Base-by-base conservation (phyloP, 1,284 basidiomycete genomes). In the Boletus smithii region DNA sequence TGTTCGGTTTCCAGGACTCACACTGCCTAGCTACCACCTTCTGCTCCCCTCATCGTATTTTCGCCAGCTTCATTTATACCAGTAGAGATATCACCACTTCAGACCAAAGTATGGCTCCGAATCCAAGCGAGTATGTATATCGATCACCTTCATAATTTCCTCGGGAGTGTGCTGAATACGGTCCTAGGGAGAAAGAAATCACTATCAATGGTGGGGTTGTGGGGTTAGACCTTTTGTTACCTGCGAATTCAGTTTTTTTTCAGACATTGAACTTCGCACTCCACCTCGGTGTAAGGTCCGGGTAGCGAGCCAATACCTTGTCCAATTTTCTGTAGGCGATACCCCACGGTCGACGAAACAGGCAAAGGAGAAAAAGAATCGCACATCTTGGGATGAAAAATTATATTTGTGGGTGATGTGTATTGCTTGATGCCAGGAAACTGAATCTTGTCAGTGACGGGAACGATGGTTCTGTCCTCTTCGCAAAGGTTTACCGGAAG, bases 321-420 rank as follows among this genome's bases (percentile, higher is more conserved):
- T 60, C 17, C 43, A 26, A 32, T 31, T 59, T 48, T 44, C n/a
- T 1, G 30, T 61, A 8, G 47, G 26, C 20, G 24, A 48, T 40
- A 44, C 43, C 24, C 30, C 20, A 2, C 49, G 39, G 14, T 46
- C 53, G 10, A 59, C 56, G 35, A 59, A 26, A 6, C 9, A n/a
- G 0, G 31, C 20, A 11, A 57, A 43, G n/a, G 56, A 53, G 26
- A 35, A 30, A 41, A 37, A 46, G 14, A 50, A 48, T 32, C 5
- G 13, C 2, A 31, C 29, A 1, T 57, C 31, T 23, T 59, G 60
- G 58, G 26, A 48, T 20, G 42, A 59, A 4, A 36, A 10, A 2
- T 42, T 59, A 0, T 63, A 44, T 33, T 59, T 63, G 58, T 63
- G 10, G 5, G 60, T 56, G 9, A 35, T 23, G 8, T 23, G 4